Percentiles rank a stretch among this genome's conserved stretches.
These are phyloP conservation scores for Asparagopsis taxiformis DNA, from an alignment of 31 red algal genomes.

Conservation along the genomic window DNA sequence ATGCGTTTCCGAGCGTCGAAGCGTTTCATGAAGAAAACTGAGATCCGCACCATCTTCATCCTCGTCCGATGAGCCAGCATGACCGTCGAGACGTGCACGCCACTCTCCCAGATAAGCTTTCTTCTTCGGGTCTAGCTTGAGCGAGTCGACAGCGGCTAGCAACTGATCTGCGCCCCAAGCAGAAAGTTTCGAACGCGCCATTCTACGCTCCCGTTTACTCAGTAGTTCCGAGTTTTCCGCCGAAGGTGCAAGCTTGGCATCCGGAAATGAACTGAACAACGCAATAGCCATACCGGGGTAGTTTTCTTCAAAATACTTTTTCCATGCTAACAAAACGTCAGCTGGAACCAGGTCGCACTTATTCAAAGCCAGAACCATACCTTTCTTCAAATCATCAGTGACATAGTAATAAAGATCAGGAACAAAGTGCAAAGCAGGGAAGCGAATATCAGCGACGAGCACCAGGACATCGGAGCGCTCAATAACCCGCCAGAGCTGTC, in stretches of 20 bases:
- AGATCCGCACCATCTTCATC: slow-evolving; percentile 4
- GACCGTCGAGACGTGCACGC: slow-evolving; percentile 18
- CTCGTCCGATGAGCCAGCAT: slow-evolving; percentile 8
- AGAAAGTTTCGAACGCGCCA: slow-evolving; percentile 57
- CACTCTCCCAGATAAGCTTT: slow-evolving; percentile 49
- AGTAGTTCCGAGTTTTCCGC: slow-evolving; percentile 59
- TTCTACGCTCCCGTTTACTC: slow-evolving; percentile 54
- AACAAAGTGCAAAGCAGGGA: slow-evolving; percentile 68
- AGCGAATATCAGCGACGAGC: slow-evolving; percentile 69
- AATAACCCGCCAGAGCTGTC: slow-evolving; percentile 75
- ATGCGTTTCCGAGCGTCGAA: too few relatives aligned
- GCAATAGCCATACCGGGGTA: slow-evolving; percentile 52
- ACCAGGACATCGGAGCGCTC: slow-evolving; percentile 66
- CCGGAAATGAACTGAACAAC: slow-evolving; percentile 71
- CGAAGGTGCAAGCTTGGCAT: slow-evolving; percentile 42
- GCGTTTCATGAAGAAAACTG: not conserved
- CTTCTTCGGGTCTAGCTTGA: slow-evolving; percentile 25
- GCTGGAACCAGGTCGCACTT: slow-evolving; percentile 64
- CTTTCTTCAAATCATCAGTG: slow-evolving; percentile 54
- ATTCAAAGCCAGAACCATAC: slow-evolving; percentile 68
- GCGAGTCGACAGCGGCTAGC: slow-evolving; percentile 44
- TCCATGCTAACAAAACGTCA: slow-evolving; percentile 51
- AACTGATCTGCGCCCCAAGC: slow-evolving; percentile 70
- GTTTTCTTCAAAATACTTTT: slow-evolving; percentile 40
- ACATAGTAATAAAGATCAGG: slow-evolving; percentile 58